Evolutionary conservation across 768 basidiomycete genomes (phyloP).

Genomic region (Lactifluus piperatus): DNA sequence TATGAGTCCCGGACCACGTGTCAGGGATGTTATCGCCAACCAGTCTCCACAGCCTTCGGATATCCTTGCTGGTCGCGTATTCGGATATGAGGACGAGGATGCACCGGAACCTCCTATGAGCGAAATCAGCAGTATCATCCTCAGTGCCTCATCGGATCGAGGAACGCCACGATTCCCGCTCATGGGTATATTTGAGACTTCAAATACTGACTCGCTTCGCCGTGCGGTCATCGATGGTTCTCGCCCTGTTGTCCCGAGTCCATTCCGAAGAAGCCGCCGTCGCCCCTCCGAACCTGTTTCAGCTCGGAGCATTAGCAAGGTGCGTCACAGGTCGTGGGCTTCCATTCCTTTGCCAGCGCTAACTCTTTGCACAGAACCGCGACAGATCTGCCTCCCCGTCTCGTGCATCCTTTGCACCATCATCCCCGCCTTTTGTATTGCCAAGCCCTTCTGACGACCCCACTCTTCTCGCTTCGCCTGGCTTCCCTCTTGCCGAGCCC

Average conservation of each 20-base stretch:
- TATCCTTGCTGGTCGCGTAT: conserved; percentile 54
- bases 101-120: conserved; percentile 13
- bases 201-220: conserved; percentile 1
- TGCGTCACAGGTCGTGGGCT: conserved; percentile 3
- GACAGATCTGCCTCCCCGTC: conserved; percentile 26
- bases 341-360: not conserved
- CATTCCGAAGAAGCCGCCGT: conserved; percentile 16
- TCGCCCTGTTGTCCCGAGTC: conserved; percentile 12
- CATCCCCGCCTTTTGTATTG: conserved; percentile 23
- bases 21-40: conserved; percentile 23
- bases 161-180: conserved; percentile 13
- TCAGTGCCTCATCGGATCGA: conserved; percentile 17
- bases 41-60: conserved; percentile 53
- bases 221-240: conserved; percentile 22
- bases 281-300: conserved; percentile 16
- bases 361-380: conserved; percentile 25
- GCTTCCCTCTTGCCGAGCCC: conserved; percentile 31
- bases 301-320: conserved; percentile 10
- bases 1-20: conserved; percentile 47
- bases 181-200: conserved; percentile 19
- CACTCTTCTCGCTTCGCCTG: conserved; percentile 30
- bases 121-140: conserved; percentile 16
- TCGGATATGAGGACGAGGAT: conserved; percentile 19
- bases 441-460: conserved; percentile 22
- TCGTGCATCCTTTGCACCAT: conserved; percentile 28